Percentiles rank a stretch among this genome's conserved stretches.
These are phyloP conservation scores for Cyclocybe cylindracea DNA, from an alignment of 768 basidiomycete species.

Conservation along the genomic window DNA sequence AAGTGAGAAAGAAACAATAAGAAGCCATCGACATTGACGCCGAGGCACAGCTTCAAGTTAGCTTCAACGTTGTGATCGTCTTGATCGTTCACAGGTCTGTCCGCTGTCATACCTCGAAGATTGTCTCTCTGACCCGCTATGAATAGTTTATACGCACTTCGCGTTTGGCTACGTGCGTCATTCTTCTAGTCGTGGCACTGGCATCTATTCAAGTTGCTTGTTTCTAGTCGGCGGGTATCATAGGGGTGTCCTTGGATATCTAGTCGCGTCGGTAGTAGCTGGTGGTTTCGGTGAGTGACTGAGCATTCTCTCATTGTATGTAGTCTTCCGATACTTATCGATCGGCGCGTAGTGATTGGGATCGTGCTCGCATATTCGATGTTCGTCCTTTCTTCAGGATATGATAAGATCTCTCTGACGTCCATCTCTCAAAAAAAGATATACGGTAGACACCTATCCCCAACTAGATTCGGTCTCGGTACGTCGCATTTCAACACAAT, in stretches of 20 bases:
- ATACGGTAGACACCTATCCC: slow-evolving; percentile 28
- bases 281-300: background rate
- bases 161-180: slow-evolving; percentile 49
- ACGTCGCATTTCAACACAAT: slow-evolving; percentile 11
- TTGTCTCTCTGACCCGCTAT: background rate
- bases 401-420: background rate
- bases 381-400: slow-evolving; percentile 20
- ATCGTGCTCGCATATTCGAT: slow-evolving; percentile 36
- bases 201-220: background rate
- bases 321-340: background rate
- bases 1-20: background rate
- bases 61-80: slow-evolving; percentile 39
- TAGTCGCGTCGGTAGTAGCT: slow-evolving; percentile 13
- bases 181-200: background rate
- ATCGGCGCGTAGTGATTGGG: slow-evolving; percentile 8
- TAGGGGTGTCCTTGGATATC: slow-evolving; percentile 24
- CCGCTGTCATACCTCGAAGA: background rate
- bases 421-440: slow-evolving; percentile 18
- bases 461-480: slow-evolving; percentile 33
- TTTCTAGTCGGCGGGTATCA: slow-evolving; percentile 24
- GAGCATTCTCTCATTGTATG: background rate
- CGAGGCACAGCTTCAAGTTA: slow-evolving; percentile 37
- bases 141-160: slow-evolving; percentile 41
- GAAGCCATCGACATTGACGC: background rate
- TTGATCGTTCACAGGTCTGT: slow-evolving; percentile 45